These are phyloP conservation scores for Conringia planisiliqua DNA, from an alignment of 345 rosid species.

Conservation along the genomic window DNA sequence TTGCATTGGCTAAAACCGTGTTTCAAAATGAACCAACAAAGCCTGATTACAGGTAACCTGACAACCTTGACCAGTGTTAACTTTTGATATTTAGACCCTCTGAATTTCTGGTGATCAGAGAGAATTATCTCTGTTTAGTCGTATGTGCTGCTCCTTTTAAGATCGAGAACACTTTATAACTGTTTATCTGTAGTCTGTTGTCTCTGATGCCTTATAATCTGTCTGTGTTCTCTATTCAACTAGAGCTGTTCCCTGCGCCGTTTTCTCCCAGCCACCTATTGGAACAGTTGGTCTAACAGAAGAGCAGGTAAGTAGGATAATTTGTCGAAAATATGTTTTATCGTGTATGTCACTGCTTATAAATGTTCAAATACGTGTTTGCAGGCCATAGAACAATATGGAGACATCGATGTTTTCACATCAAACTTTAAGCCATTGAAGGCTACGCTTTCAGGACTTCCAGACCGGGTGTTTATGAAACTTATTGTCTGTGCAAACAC, in stretches of 20 bases:
- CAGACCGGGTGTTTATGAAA: slow-evolving; percentile 85
- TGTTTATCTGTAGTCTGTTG: background rate
- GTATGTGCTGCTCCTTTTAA: background rate
- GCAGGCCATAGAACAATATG: slow-evolving; percentile 75
- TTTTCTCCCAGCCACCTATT: slow-evolving; percentile 95
- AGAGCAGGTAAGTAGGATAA: slow-evolving; percentile 65
- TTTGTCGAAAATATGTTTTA: background rate
- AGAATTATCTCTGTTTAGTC: background rate
- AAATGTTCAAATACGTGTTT: slow-evolving; percentile 12
- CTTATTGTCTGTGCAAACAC: slow-evolving; percentile 80
- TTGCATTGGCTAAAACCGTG: slow-evolving; percentile 84
- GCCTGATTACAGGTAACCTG: slow-evolving; percentile 74
- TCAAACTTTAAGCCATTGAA: slow-evolving; percentile 89
- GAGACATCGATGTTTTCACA: slow-evolving; percentile 79
- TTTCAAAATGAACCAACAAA: slow-evolving; percentile 77
- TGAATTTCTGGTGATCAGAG: background rate
- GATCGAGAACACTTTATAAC: background rate
- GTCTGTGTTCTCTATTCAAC: slow-evolving; percentile 5
- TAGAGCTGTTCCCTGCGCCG: slow-evolving; percentile 93
- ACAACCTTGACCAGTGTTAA: background rate
- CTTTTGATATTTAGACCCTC: background rate
- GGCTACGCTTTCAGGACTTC: slow-evolving; percentile 94
- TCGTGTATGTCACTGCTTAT: background rate
- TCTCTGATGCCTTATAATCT: slow-evolving; percentile 13
- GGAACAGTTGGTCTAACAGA: slow-evolving; percentile 90